Base-by-base conservation (phyloP, 140 eudicot species). In the Stevia rebaudiana region DNA sequence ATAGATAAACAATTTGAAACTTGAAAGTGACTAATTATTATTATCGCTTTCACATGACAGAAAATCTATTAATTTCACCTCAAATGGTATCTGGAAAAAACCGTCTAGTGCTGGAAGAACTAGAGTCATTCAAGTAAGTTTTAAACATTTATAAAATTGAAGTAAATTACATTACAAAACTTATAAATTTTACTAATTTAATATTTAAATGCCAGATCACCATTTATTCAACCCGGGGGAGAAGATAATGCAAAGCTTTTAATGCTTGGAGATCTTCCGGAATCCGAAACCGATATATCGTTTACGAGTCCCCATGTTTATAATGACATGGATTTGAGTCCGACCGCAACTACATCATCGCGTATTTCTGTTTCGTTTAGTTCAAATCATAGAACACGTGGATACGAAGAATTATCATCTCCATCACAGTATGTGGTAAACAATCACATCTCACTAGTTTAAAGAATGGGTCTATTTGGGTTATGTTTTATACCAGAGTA, bases 271-370 rank as follows among this genome's bases (percentile, higher is more conserved):
- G 86, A 84, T 3, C 41, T 79, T 2, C 56, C 74, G 10, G 95
- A 79, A 23, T 44, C 67, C 0, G 95, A 83, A 17, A 69, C 86
- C 5, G 96, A 88, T 62, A 75, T 82, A 67, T 84, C 96, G 12
- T 88, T 80, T 49, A 68, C 84, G 13, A 76, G 94, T 46, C 55
- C 85, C 15, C n/a, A n/a, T n/a, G n/a, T n/a, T n/a, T n/a, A n/a
- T n/a, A n/a, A n/a, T n/a, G n/a, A n/a, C n/a, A n/a, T n/a, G n/a
- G n/a, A n/a, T n/a, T n/a, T n/a, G n/a, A n/a, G n/a, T n/a, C n/a
- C n/a, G n/a, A n/a, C n/a, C n/a, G n/a, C n/a, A n/a, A n/a, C n/a
- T n/a, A n/a, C n/a, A n/a, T n/a, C n/a, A n/a, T n/a, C n/a, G n/a
- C 84, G 51, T 11, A 60, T 42, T 65, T 70, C 85, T 35, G 16